phyloP scores from a whole-genome alignment of 805 yeast species.

The Ogataea nakhonphanomensis region DNA sequence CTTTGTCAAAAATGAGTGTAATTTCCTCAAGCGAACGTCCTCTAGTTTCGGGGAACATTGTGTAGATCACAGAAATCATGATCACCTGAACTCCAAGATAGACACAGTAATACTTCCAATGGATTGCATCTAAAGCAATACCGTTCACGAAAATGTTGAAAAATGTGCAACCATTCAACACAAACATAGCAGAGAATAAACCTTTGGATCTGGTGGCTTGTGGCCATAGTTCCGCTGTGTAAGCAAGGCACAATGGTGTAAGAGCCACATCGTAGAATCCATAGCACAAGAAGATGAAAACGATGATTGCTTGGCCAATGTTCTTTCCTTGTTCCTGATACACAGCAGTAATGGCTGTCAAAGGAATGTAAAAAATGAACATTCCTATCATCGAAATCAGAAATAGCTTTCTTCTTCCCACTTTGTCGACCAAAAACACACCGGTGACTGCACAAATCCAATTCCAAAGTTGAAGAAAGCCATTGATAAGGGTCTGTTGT shows the following conservation, averaged over 20 bases:
- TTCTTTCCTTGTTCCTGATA: conserved; percentile 8
- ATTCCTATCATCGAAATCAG: conserved; percentile 34
- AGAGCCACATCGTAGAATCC: conserved; percentile 40
- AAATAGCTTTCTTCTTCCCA: conserved; percentile 38
- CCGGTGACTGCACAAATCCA: conserved; percentile 33
- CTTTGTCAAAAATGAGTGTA: conserved; percentile 29
- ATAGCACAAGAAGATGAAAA: conserved; percentile 27
- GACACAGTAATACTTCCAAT: conserved; percentile 37
- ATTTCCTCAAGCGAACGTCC: conserved; percentile 72
- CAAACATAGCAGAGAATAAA: conserved; percentile 39
- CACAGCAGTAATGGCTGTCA: conserved; percentile 45
- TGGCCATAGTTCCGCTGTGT: conserved; percentile 48
- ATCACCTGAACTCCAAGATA: conserved; percentile 32
- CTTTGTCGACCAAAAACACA: conserved; percentile 28
- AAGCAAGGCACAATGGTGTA: conserved; percentile 44
- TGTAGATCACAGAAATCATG: conserved; percentile 32
- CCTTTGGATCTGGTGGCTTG: conserved; percentile 58
- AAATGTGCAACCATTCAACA: conserved; percentile 15
- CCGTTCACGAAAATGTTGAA: conserved; percentile 29
- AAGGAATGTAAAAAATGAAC: conserved; percentile 37
- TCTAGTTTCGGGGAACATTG: conserved; percentile 72
- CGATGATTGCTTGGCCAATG: conserved; percentile 19
- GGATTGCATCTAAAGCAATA: conserved; percentile 37
- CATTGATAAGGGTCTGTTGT: conserved; percentile 48
- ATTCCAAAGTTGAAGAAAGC: conserved; percentile 46